Evolutionary conservation across 345 rosid species (phyloP).

Genomic region (Pistacia vera): DNA sequence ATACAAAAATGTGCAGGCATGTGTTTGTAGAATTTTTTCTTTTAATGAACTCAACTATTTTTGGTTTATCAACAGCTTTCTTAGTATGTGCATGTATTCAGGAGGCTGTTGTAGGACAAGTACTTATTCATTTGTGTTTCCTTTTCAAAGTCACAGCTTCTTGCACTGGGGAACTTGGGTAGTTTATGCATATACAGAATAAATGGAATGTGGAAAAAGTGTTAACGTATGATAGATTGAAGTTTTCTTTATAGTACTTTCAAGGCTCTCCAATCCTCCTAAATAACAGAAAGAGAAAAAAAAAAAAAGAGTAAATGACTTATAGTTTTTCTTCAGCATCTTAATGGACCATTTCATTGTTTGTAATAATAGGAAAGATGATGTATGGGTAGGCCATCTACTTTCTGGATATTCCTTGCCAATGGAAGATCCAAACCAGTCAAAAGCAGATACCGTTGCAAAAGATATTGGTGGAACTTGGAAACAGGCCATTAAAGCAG

Average conservation of each 20-base stretch:
- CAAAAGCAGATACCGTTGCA: constrained; percentile 38
- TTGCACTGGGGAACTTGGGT: no score
- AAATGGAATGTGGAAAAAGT: not conserved
- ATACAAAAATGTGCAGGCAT: not conserved
- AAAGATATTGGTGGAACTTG: constrained; percentile 70
- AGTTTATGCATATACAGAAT: no score
- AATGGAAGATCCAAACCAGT: constrained; percentile 71
- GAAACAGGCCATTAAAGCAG: constrained; percentile 75
- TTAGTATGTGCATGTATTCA: no score
- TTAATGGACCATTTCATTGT: not conserved
- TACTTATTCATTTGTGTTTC: no score
- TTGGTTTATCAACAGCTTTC: not conserved
- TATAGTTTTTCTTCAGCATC: not conserved
- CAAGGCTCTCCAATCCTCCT: not conserved
- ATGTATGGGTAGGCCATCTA: constrained; percentile 88
- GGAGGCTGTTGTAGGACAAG: no score
- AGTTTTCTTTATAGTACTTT: not conserved
- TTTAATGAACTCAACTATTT: not conserved
- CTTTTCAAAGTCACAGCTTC: no score
- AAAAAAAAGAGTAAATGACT: not conserved
- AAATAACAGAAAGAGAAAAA: not conserved
- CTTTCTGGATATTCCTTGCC: constrained; percentile 87
- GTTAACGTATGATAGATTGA: not conserved
- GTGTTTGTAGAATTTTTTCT: not conserved
- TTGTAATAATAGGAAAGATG: constrained; percentile 57